Conservation (phyloP, 2,329 filamentous ascomycete species). For the Pseudogymnoascus sp. region DNA sequence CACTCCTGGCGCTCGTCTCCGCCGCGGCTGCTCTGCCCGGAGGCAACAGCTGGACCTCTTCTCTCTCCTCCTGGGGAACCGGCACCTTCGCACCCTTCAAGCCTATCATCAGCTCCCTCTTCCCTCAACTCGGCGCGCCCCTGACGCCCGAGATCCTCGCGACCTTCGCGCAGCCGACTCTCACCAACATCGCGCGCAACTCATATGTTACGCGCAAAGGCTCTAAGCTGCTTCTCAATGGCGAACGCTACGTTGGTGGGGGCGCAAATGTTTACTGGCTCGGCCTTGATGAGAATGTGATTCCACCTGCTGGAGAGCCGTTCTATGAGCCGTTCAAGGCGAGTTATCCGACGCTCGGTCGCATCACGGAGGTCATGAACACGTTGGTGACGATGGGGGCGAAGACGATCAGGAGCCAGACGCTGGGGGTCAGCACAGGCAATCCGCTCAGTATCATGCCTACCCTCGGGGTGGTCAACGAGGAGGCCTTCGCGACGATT, state of each 20-base stretch:
- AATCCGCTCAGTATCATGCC: constrained; percentile 43
- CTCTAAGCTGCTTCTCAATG: constrained; percentile 31
- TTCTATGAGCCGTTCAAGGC: constrained; percentile 38
- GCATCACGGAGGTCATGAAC: constrained; percentile 40
- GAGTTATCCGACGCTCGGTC: constrained; percentile 40
- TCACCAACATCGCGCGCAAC: constrained; percentile 17
- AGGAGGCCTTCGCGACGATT: constrained; percentile 38
- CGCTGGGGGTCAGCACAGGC: constrained; percentile 39
- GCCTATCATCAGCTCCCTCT: constrained; percentile 37
- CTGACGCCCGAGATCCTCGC: constrained; percentile 20
- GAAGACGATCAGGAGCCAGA: constrained; percentile 39
- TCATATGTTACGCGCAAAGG: constrained; percentile 31
- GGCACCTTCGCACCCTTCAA: constrained; percentile 93
- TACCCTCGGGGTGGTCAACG: constrained; percentile 33
- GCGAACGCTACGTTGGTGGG: constrained; percentile 37
- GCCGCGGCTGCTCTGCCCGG: constrained; percentile 69
- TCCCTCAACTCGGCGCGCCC: constrained; percentile 10
- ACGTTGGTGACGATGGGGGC: constrained; percentile 39
- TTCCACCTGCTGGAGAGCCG: constrained; percentile 36
- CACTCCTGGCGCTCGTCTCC: constrained; percentile 29
- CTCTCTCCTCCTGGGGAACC: constrained; percentile 72
- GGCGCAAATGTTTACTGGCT: constrained; percentile 46
- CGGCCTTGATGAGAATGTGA: constrained; percentile 43
- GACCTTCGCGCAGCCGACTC: constrained; percentile 16
- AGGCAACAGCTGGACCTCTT: constrained; percentile 94